These are phyloP conservation scores for Cucumis sativus DNA, from an alignment of 306 rosid genomes.

Conservation along the genomic window Cucumber_9930_V3 NC_026658.2:25347501-25348000, in stretches of 20 bases:
- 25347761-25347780: background rate
- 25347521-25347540: constrained; percentile 78
- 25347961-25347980: background rate
- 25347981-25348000: background rate
- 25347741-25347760: background rate
- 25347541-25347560: constrained; percentile 18
- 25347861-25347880: background rate
- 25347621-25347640: constrained; percentile 99
- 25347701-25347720: constrained; percentile 95
- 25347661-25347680: constrained; percentile 91
- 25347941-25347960: background rate
- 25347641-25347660: constrained; percentile 97
- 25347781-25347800: background rate
- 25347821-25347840: background rate
- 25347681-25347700: constrained; percentile 93
- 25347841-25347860: background rate
- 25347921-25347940: background rate
- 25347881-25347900: background rate
- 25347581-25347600: constrained; percentile 13
- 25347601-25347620: constrained; percentile 37
- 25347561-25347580: background rate
- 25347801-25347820: background rate
- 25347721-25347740: constrained; percentile 22
- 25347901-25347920: background rate
- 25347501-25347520: constrained; percentile 94